A percentile compares a stretch with the other conserved stretches of the same genome.
Evolutionary conservation across 176 grass and related monocot species (phyloP).

Genomic region (Zoysia pacifica): DNA sequence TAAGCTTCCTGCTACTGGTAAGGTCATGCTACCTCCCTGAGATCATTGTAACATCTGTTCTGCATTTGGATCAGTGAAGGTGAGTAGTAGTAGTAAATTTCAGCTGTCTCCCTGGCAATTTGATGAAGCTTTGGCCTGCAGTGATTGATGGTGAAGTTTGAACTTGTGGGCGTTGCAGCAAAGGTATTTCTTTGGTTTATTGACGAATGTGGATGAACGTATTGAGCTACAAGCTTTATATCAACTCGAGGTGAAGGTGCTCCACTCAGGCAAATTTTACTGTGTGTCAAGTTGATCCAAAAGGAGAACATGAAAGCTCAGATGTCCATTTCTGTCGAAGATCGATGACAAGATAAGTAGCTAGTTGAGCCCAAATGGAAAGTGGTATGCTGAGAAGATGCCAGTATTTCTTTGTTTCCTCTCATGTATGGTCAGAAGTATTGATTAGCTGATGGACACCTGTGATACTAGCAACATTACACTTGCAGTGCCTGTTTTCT

Average conservation of each 20-base stretch:
- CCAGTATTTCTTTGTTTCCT: not conserved
- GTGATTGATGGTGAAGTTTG: not conserved
- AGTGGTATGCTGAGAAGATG: constrained; percentile 12
- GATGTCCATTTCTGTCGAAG: constrained; percentile 35
- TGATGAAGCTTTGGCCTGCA: not conserved
- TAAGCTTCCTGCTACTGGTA: not conserved
- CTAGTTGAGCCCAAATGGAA: constrained; percentile 18
- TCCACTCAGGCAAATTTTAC: constrained; percentile 29
- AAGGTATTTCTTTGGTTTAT: constrained; percentile 7
- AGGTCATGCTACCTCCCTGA: not conserved
- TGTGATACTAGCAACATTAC: not conserved
- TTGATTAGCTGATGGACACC: not conserved
- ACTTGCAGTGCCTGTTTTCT: not conserved
- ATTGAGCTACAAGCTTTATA: constrained; percentile 36
- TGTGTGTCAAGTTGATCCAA: constrained; percentile 33
- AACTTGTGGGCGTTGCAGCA: constrained; percentile 12
- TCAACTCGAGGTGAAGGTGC: constrained; percentile 9
- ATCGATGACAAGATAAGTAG: not conserved
- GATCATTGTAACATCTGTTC: not conserved
- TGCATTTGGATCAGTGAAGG: not conserved
- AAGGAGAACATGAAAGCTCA: constrained; percentile 16
- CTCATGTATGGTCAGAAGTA: constrained; percentile 1
- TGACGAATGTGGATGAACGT: constrained; percentile 27
- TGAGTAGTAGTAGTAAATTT: constrained; percentile 2
- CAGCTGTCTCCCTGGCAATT: not conserved